These are phyloP conservation scores for Coffea humblotiana DNA, from an alignment of 305 asterid species.

Conservation along the genomic window DNA sequence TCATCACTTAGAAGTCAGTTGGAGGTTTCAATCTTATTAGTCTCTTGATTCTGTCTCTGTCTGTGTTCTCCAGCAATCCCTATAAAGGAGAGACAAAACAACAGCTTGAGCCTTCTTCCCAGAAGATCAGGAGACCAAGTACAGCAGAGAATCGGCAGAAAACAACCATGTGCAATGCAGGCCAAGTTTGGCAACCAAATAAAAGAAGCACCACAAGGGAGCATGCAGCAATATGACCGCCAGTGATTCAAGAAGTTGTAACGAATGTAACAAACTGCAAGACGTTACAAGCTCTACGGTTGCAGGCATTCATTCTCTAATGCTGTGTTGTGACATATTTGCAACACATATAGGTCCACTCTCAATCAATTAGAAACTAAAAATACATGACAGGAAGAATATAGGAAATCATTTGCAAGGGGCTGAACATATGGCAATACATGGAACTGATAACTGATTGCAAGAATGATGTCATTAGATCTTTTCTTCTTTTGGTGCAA, in stretches of 20 bases:
- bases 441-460: neutral
- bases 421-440: neutral
- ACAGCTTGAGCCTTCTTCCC: neutral
- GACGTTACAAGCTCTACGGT: neutral
- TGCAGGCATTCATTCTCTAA: neutral
- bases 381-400: neutral
- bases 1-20: conserved; percentile 51
- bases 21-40: conserved; percentile 81
- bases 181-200: neutral
- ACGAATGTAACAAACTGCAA: neutral
- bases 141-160: neutral
- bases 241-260: neutral
- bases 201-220: neutral
- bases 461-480: neutral
- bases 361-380: neutral
- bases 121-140: neutral
- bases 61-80: conserved; percentile 85
- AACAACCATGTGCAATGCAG: neutral
- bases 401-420: neutral
- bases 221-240: neutral
- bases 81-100: conserved; percentile 13
- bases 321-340: neutral
- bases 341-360: neutral
- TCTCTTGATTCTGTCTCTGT: conserved; percentile 88
- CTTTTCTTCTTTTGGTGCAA: no score